Conservation (phyloP, 176 grass and related monocot species). For the Metroxylon sagu region DNA sequence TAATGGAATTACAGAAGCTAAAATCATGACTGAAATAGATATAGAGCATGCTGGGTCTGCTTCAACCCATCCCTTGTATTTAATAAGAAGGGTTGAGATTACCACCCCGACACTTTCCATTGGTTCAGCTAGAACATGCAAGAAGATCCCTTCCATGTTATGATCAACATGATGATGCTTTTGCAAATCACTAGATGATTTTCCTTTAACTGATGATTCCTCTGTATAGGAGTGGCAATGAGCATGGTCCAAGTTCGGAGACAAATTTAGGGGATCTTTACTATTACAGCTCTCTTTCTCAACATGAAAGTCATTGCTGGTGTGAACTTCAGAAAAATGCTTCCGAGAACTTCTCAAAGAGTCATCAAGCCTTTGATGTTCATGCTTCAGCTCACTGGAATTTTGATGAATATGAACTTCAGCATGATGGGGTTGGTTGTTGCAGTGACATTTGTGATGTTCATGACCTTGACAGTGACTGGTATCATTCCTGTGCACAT, state of each 20-base stretch:
- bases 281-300: constrained; percentile 14
- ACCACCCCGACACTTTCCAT: constrained; percentile 94
- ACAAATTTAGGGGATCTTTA: constrained; percentile 15
- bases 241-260: not conserved
- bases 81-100: constrained; percentile 84
- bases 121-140: constrained; percentile 94
- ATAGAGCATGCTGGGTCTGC: constrained; percentile 93
- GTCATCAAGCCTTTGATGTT: constrained; percentile 25
- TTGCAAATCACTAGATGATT: constrained; percentile 20
- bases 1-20: constrained; percentile 78
- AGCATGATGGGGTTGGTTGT: constrained; percentile 20
- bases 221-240: not conserved
- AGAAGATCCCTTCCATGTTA: constrained; percentile 98
- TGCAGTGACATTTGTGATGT: not conserved
- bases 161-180: constrained; percentile 63
- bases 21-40: constrained; percentile 92
- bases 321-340: not conserved
- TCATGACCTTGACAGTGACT: not conserved
- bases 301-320: constrained; percentile 12
- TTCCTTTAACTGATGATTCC: constrained; percentile 18
- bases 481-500: not conserved
- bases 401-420: constrained; percentile 25
- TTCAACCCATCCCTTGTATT: constrained; percentile 90
- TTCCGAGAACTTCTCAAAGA: constrained; percentile 3
- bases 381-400: too few species aligned